These are phyloP conservation scores for Barnettozyma populi DNA, from an alignment of 805 yeast species.

Conservation along the genomic window DNA sequence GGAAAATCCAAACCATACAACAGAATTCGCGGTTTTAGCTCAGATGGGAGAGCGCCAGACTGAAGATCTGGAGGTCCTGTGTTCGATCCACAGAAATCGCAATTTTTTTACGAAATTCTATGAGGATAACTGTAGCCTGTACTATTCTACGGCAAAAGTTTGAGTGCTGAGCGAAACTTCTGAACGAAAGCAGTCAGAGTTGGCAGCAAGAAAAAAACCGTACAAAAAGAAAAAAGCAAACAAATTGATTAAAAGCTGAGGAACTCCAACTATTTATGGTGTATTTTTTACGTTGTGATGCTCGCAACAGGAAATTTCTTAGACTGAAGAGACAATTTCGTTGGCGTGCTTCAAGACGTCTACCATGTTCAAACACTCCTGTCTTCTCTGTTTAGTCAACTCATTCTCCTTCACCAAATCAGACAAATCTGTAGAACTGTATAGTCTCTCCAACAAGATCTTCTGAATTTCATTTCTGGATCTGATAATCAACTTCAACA, in stretches of 20 bases:
- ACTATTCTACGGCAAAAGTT: too few relatives aligned
- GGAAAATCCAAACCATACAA: too few relatives aligned
- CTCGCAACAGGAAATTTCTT: neutral
- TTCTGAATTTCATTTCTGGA: slow-evolving; percentile 88
- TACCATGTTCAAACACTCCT: slow-evolving; percentile 93
- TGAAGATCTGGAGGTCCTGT: slow-evolving; percentile 71
- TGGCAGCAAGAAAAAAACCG: neutral
- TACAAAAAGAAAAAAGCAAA: neutral
- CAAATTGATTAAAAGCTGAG: neutral
- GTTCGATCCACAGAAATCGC: slow-evolving; percentile 75
- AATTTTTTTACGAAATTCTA: too few relatives aligned
- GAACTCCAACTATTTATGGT: neutral
- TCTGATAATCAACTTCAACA: slow-evolving; percentile 82
- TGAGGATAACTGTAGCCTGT: too few relatives aligned
- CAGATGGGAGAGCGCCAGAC: slow-evolving; percentile 32
- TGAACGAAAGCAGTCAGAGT: too few relatives aligned
- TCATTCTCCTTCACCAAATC: slow-evolving; percentile 89
- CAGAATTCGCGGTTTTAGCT: slow-evolving; percentile 26
- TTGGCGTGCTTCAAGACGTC: slow-evolving; percentile 85
- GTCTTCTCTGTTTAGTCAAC: slow-evolving; percentile 85
- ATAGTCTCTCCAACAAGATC: slow-evolving; percentile 80
- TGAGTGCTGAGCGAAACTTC: too few relatives aligned
- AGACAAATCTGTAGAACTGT: slow-evolving; percentile 66
- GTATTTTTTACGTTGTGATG: neutral
- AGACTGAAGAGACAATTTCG: slow-evolving; percentile 64